Evolutionary conservation across 257 asterid species (phyloP), one percentile per base, ranked within the genome.

Genomic region (Cinchona pubescens): DNA sequence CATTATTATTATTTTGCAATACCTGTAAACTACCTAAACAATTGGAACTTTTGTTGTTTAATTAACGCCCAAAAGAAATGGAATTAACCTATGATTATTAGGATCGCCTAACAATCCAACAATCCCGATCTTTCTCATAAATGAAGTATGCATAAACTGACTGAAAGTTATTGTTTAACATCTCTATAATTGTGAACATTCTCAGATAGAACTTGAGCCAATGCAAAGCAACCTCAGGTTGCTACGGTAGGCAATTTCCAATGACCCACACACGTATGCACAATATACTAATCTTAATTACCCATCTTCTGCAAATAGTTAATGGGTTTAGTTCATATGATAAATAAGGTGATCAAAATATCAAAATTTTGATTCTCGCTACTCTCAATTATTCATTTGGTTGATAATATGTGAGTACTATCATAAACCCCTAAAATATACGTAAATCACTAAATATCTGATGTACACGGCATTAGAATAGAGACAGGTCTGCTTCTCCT

Each of bases 81-180:
- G 1, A n/a, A n/a, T n/a, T n/a, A 75, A 56, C 38, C 62, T 32
- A 8, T 30, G 46, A 38, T 40, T 29, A 70, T 66, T 62, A 12
- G 25, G 37, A 37, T 65, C 27, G 87, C 86, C 90, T 82, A 78
- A 75, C 21, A 85, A 67, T 85, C 86, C 91, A 83, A 87, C 64
- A 37, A 32, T 30, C 37, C 78, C 43, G 19, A 81, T 86, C 83
- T 11, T 65, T 84, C 76, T 85, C 85, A 53, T 32, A 21, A 25
- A 67, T 48, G 51, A 40, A 49, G 72, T 78, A 82, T 70, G 45
- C 73, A 72, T 27, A 32, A 78, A 65, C 74, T 58, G 72, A 66
- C 68, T 73, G 80, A 69, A 59, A 76, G 68, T 67, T 82, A n/a
- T 60, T 67, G 78, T 74, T 79, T 78, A 63, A n/a, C 10, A 29